Evolutionary conservation across 805 yeast species (phyloP).

Genomic region (Kluyveromyces wickerhamii): DNA sequence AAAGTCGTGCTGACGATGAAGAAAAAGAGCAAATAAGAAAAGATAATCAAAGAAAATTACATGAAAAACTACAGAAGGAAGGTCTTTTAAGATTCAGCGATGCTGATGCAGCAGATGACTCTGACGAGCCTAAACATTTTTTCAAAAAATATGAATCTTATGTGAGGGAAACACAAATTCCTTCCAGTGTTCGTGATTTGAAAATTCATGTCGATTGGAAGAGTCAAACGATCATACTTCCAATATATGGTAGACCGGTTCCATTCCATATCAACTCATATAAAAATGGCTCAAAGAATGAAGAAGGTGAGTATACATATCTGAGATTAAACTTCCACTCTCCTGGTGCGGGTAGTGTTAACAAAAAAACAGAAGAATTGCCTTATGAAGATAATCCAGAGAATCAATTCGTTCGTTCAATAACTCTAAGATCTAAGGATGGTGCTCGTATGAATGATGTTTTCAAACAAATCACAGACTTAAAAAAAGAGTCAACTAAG

Average conservation of each 20-base stretch:
- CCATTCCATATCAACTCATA: constrained; percentile 94
- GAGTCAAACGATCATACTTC: constrained; percentile 81
- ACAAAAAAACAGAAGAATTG: constrained; percentile 63
- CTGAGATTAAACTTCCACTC: constrained; percentile 85
- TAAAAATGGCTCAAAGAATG: constrained; percentile 90
- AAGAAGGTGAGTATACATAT: constrained; percentile 92
- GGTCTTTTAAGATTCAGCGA: constrained; percentile 78
- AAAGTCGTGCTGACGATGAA: constrained; percentile 54
- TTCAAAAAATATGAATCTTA: constrained; percentile 93
- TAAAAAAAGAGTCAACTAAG: constrained; percentile 86
- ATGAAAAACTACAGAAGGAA: constrained; percentile 76
- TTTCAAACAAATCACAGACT: constrained; percentile 79
- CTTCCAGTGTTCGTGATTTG: constrained; percentile 71
- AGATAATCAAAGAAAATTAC: constrained; percentile 75
- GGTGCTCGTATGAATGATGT: constrained; percentile 87
- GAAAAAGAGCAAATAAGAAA: constrained; percentile 75
- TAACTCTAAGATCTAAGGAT: constrained; percentile 84
- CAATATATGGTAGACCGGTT: constrained; percentile 92
- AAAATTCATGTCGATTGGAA: constrained; percentile 81
- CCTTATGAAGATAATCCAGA: constrained; percentile 88
- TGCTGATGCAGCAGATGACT: constrained; percentile 59
- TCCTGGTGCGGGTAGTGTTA: constrained; percentile 77
- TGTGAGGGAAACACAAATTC: constrained; percentile 87
- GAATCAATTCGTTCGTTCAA: constrained; percentile 76
- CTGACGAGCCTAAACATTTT: constrained; percentile 40